Conservation (phyloP, 1,284 basidiomycete species). For the Leccinum pachyderme region DNA sequence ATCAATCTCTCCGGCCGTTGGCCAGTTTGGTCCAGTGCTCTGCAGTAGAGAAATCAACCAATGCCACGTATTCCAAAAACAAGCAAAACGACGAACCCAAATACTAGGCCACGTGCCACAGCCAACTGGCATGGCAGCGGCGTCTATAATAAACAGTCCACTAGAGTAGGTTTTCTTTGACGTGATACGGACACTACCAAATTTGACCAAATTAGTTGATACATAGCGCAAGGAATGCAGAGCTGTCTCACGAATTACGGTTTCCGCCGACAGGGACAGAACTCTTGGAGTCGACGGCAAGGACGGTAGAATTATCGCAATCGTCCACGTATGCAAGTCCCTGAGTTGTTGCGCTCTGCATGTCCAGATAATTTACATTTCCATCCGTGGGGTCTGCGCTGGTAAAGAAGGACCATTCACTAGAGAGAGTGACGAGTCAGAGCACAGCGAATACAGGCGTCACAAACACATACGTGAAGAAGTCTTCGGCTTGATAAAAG, state of each 20-base stretch:
- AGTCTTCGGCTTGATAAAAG: constrained; percentile 32
- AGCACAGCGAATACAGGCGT: neutral
- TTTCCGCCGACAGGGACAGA: constrained; percentile 49
- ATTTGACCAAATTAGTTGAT: constrained; percentile 16
- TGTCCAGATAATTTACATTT: constrained; percentile 52
- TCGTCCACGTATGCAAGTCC: constrained; percentile 59
- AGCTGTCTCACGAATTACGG: constrained; percentile 58
- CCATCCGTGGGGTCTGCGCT: constrained; percentile 65
- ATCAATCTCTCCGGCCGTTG: constrained; percentile 66
- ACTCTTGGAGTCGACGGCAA: constrained; percentile 63
- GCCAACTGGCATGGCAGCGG: constrained; percentile 73
- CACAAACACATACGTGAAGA: constrained; percentile 25
- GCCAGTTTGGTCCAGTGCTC: constrained; percentile 68
- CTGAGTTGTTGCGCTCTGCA: constrained; percentile 44
- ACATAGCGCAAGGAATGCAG: constrained; percentile 7
- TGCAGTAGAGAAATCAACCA: constrained; percentile 5
- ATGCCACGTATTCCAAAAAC: neutral
- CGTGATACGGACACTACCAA: constrained; percentile 66
- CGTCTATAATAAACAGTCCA: constrained; percentile 80
- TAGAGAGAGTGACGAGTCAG: constrained; percentile 23
- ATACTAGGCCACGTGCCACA: constrained; percentile 74
- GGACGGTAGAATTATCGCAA: constrained; percentile 48
- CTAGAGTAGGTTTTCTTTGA: constrained; percentile 62
- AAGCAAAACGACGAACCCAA: constrained; percentile 47
- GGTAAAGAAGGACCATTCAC: constrained; percentile 64